These are phyloP conservation scores for Torulaspora quercuum DNA, from an alignment of 805 yeast species.

Conservation along the genomic window DNA sequence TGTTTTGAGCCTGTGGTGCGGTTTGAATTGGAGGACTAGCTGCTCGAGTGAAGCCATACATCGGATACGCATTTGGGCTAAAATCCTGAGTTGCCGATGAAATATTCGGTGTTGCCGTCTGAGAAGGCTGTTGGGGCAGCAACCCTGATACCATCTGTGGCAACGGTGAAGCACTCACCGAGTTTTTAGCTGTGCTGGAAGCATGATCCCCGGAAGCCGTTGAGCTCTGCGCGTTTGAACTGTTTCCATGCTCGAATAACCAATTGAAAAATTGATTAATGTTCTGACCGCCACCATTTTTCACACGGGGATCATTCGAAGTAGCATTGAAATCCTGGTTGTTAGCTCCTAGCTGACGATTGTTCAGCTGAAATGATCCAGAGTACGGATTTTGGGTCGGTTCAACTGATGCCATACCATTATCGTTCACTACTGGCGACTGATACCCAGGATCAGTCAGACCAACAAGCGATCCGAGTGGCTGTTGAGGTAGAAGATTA, in stretches of 20 bases:
- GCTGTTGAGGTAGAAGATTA: conserved; percentile 4
- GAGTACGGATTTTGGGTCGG: neutral
- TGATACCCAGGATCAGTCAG: neutral
- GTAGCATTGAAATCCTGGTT: neutral
- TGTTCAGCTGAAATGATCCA: conserved; percentile 1
- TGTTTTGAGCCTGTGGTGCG: neutral
- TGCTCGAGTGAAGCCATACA: conserved; percentile 3
- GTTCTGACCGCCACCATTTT: conserved; percentile 7
- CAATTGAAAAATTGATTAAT: conserved; percentile 22
- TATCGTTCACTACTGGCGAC: conserved; percentile 1
- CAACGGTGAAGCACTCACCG: neutral
- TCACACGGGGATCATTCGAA: neutral
- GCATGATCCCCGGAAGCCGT: too few species aligned
- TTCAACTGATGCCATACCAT: neutral
- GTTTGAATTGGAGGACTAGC: conserved; percentile 1
- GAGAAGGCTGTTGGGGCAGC: conserved; percentile 1
- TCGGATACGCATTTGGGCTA: conserved; percentile 4
- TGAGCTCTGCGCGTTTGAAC: too few species aligned
- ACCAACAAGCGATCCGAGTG: neutral
- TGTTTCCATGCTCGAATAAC: conserved; percentile 16
- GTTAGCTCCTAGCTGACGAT: conserved; percentile 2
- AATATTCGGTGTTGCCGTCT: neutral
- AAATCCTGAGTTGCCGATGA: conserved; percentile 2
- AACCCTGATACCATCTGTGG: conserved; percentile 1
- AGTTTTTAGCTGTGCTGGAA: conserved; percentile 1